These are phyloP conservation scores for Sporisorium iseilematis-ciliati DNA, from an alignment of 1,284 basidiomycete genomes.

Conservation along the genomic window DNA sequence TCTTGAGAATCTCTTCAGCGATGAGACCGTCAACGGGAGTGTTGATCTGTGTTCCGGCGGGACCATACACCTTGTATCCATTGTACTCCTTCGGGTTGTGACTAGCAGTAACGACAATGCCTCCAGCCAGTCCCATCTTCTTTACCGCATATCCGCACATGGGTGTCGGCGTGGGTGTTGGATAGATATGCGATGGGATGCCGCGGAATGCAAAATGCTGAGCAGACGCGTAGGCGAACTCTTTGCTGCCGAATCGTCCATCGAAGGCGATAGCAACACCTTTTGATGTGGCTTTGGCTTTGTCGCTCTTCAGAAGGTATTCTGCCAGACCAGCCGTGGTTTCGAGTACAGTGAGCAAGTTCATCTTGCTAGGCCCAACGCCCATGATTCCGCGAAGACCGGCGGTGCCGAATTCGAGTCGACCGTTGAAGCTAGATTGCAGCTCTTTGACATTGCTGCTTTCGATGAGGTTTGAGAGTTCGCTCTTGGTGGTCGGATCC, in stretches of 20 bases:
- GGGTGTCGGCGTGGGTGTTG: slow-evolving; percentile 50
- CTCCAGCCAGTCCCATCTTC: slow-evolving; percentile 56
- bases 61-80: slow-evolving; percentile 63
- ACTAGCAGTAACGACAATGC: slow-evolving; percentile 61
- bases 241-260: slow-evolving; percentile 57
- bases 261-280: slow-evolving; percentile 66
- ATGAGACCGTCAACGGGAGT: slow-evolving; percentile 60
- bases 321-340: slow-evolving; percentile 58
- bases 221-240: slow-evolving; percentile 56
- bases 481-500: slow-evolving; percentile 41
- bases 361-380: slow-evolving; percentile 60
- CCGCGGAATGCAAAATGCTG: slow-evolving; percentile 54
- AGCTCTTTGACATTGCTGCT: slow-evolving; percentile 44
- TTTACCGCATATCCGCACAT: slow-evolving; percentile 62
- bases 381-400: slow-evolving; percentile 62
- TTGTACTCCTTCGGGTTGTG: slow-evolving; percentile 66
- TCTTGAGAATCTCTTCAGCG: slow-evolving; percentile 51
- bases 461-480: slow-evolving; percentile 46
- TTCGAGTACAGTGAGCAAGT: slow-evolving; percentile 59
- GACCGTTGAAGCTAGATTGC: slow-evolving; percentile 51
- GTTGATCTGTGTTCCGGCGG: slow-evolving; percentile 62
- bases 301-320: slow-evolving; percentile 47
- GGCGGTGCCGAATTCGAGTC: slow-evolving; percentile 62
- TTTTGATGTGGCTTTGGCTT: slow-evolving; percentile 26
- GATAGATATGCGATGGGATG: slow-evolving; percentile 54